Base-by-base conservation (phyloP, 192 early-diverging fungal genomes). In the Helicostylum pulchrum region DNA sequence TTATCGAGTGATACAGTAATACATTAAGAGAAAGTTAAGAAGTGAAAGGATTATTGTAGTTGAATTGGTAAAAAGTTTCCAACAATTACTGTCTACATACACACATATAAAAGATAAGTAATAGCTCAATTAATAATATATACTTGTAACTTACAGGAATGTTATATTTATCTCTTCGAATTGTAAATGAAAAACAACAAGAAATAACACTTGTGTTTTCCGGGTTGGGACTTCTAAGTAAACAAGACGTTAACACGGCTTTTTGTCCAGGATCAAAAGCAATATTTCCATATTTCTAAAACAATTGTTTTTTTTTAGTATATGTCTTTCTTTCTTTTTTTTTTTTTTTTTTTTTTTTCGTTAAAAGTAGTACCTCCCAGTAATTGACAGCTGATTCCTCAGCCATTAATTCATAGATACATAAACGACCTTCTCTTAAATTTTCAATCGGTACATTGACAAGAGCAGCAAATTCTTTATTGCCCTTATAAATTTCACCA, bases 281-380 rank as follows among this genome's bases (percentile, higher is more conserved):
- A 72, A 98, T 96, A 55, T 94, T 94, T 34, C 94, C 96, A 69
- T 98, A 98, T 81, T 96, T 98, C 75, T 84, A 93, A 94, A 93
- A 98, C 1, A 9, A 73, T 96, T 96, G 80, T 96, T 96, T n/a
- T n/a, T n/a, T n/a, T n/a, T 44, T 96, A 93, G 3, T 92, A 91
- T 88, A 9, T n/a, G n/a, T n/a, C n/a, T n/a, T n/a, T 90, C 87
- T 45, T 15, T 15, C 1, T 15, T n/a, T 21, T n/a, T 11, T n/a
- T n/a, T n/a, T n/a, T n/a, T n/a, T n/a, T n/a, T n/a, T n/a, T n/a
- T n/a, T n/a, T n/a, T n/a, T n/a, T n/a, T n/a, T n/a, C n/a, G n/a
- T n/a, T n/a, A n/a, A n/a, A n/a, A n/a, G n/a, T n/a, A n/a, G n/a
- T n/a, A n/a, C 50, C 50, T 31, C 51, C 30, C 51, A 39, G 45